Conservation (phyloP, 2,329 filamentous ascomycete species). For the Cytospora piceicola region DNA sequence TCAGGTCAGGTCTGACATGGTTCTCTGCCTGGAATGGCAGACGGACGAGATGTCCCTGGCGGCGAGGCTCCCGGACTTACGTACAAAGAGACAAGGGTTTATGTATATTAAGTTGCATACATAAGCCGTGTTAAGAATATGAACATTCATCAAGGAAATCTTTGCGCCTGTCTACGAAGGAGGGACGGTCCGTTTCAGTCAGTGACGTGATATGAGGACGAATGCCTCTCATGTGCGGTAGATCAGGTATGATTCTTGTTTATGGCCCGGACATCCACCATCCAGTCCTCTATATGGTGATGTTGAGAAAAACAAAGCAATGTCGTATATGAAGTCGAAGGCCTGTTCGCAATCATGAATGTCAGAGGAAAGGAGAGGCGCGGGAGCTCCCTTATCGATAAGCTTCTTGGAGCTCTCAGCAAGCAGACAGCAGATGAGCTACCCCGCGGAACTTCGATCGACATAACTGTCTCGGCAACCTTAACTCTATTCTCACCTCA, state of each 20-base stretch:
- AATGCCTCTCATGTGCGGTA: background rate
- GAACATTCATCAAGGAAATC: slow-evolving; percentile 22
- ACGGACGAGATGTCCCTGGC: background rate
- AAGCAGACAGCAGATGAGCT: background rate
- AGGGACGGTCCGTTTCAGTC: background rate
- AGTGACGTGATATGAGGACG: background rate
- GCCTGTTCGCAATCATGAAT: background rate
- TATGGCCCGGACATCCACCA: background rate
- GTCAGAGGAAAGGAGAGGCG: background rate
- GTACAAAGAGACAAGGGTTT: slow-evolving; percentile 5
- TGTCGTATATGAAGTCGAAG: background rate
- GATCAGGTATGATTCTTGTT: too few species aligned
- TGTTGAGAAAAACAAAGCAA: background rate
- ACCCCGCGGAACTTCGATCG: background rate
- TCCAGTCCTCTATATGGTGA: background rate
- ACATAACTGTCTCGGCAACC: background rate
- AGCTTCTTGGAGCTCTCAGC: background rate
- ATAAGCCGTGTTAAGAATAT: slow-evolving; percentile 26
- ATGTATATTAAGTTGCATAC: slow-evolving; percentile 27
- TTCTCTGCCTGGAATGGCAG: background rate
- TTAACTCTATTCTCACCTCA: background rate
- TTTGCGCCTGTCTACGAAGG: background rate
- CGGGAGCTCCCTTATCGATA: background rate
- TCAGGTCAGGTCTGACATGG: background rate
- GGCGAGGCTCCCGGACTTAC: slow-evolving; percentile 10